phyloP scores from a whole-genome alignment of 139 green algal genomes.

The Zygnema cylindricum region DNA sequence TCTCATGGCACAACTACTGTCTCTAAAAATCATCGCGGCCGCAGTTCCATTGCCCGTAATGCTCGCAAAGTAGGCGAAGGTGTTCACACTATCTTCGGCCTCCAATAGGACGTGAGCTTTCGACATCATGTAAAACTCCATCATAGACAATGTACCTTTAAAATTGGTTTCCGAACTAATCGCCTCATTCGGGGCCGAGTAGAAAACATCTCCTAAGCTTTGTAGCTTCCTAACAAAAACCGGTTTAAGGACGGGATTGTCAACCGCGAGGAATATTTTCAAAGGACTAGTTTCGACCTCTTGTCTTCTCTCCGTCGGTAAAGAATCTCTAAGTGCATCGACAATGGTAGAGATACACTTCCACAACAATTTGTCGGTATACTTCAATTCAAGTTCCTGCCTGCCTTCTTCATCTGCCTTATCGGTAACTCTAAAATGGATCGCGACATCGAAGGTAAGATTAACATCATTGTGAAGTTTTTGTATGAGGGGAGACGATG shows the following conservation, averaged over 20 bases:
- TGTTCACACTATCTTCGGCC: conserved; percentile 28
- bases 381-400: background rate
- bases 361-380: background rate
- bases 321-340: background rate
- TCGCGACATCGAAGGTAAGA: background rate
- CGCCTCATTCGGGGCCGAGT: conserved; percentile 5
- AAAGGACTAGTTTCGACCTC: background rate
- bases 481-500: no score
- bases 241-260: conserved; percentile 14
- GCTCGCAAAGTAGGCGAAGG: conserved; percentile 35
- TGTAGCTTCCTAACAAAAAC: conserved; percentile 17
- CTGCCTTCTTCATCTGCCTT: no score
- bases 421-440: background rate
- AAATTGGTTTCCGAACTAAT: conserved; percentile 18
- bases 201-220: conserved; percentile 21
- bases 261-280: conserved; percentile 26
- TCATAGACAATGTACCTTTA: background rate
- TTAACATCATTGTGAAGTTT: no score
- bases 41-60: conserved; percentile 38
- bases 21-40: background rate
- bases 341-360: background rate
- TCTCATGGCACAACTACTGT: background rate
- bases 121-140: conserved; percentile 38
- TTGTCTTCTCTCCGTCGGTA: background rate
- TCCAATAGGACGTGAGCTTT: conserved; percentile 21